These are phyloP conservation scores for Leccinum imitatum DNA, from an alignment of 768 basidiomycete genomes.

Conservation along the genomic window DNA sequence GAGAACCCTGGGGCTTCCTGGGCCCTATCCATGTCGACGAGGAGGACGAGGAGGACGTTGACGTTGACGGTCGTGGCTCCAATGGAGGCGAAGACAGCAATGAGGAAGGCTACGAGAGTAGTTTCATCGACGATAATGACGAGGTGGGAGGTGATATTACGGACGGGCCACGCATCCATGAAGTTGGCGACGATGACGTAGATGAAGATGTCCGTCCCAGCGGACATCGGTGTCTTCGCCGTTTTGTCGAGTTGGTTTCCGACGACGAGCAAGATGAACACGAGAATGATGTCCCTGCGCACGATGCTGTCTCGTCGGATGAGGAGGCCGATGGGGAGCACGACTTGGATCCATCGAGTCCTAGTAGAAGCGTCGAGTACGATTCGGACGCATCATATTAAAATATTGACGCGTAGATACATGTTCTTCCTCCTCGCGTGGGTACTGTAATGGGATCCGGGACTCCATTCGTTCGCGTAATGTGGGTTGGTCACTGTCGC, in stretches of 20 bases:
- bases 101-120: constrained; percentile 48
- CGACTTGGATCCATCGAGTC: not conserved
- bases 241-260: constrained; percentile 5
- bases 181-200: constrained; percentile 19
- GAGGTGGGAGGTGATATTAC: constrained; percentile 13
- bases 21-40: constrained; percentile 23
- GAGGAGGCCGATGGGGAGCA: constrained; percentile 16
- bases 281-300: constrained; percentile 1
- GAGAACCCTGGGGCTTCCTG: constrained; percentile 19
- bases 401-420: constrained; percentile 8
- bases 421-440: not conserved
- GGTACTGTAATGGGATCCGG: too few relatives aligned
- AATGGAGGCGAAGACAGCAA: constrained; percentile 26
- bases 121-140: constrained; percentile 56
- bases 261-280: constrained; percentile 16
- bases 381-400: constrained; percentile 14
- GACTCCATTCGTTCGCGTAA: constrained; percentile 1
- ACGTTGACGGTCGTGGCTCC: constrained; percentile 8
- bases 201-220: constrained; percentile 4
- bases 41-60: constrained; percentile 23
- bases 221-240: not conserved
- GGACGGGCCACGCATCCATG: constrained; percentile 24
- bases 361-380: constrained; percentile 19
- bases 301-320: constrained; percentile 17
- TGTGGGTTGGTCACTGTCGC: constrained; percentile 3